Evolutionary conservation across 139 green algal genomes (phyloP).

Genomic region (Picochlorum sp.): DNA sequence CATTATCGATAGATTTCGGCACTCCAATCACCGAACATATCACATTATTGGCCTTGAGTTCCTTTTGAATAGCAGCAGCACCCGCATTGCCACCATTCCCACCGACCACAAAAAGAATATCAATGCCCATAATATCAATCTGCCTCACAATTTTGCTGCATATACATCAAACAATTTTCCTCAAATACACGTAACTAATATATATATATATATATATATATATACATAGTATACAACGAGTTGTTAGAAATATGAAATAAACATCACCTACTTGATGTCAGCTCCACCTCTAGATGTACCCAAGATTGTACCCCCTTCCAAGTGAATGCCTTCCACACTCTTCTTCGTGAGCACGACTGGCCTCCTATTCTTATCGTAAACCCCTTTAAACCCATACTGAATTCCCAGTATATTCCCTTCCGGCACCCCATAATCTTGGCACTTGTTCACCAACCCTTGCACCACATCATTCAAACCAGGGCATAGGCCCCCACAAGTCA

Average conservation of each 20-base stretch:
- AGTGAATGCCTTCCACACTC: slow-evolving; percentile 85
- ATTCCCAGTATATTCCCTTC: slow-evolving; percentile 87
- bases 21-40: slow-evolving; percentile 73
- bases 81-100: slow-evolving; percentile 84
- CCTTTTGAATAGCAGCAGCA: slow-evolving; percentile 59
- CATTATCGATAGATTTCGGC: slow-evolving; percentile 98
- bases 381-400: slow-evolving; percentile 73
- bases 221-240: too few relatives aligned
- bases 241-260: too few relatives aligned
- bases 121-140: slow-evolving; percentile 89
- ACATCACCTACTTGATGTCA: too few relatives aligned
- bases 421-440: slow-evolving; percentile 76
- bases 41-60: slow-evolving; percentile 43
- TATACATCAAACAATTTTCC: too few relatives aligned
- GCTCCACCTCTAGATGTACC: slow-evolving; percentile 85
- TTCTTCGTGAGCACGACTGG: slow-evolving; percentile 73
- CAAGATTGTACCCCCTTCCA: slow-evolving; percentile 92
- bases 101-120: slow-evolving; percentile 94
- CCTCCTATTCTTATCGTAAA: slow-evolving; percentile 63
- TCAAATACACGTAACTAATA: too few relatives aligned
- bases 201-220: background rate
- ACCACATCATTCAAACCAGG: slow-evolving; percentile 97
- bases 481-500: slow-evolving; percentile 95
- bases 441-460: slow-evolving; percentile 74
- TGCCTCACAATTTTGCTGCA: slow-evolving; percentile 93